Percentiles rank a stretch among this genome's conserved stretches.
Conservation (phyloP, 805 yeast genomes). For the Nakazawaea peltata region DNA sequence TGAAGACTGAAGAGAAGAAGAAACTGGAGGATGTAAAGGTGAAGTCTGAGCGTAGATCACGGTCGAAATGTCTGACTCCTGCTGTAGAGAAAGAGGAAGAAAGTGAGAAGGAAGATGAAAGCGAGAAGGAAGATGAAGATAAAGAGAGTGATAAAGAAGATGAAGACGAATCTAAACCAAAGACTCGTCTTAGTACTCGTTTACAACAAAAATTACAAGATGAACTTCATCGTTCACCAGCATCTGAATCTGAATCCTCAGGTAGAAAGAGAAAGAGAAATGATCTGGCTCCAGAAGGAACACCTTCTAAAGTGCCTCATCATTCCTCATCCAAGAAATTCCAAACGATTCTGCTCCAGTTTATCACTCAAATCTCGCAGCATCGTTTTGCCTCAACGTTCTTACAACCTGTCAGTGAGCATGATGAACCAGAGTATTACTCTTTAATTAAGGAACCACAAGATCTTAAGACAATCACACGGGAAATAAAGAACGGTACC, state of each 20-base stretch:
- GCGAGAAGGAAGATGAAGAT: slow-evolving; percentile 5
- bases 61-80: too few relatives aligned
- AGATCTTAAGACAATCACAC: slow-evolving; percentile 57
- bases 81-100: slow-evolving; percentile 5
- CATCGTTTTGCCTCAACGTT: slow-evolving; percentile 72
- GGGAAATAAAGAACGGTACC: slow-evolving; percentile 48
- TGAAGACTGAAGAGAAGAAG: slow-evolving; percentile 11
- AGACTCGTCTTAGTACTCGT: slow-evolving; percentile 3
- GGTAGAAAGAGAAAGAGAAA: slow-evolving; percentile 17
- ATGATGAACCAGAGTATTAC: slow-evolving; percentile 65
- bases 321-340: slow-evolving; percentile 39
- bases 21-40: slow-evolving; percentile 9
- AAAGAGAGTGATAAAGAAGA: slow-evolving; percentile 1
- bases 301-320: slow-evolving; percentile 11
- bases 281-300: slow-evolving; percentile 10
- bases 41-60: slow-evolving; percentile 1
- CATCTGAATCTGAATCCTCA: too few relatives aligned
- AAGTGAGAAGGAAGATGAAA: slow-evolving; percentile 7
- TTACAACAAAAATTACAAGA: slow-evolving; percentile 9
- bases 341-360: slow-evolving; percentile 51
- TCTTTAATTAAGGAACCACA: slow-evolving; percentile 54
- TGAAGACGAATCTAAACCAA: slow-evolving; percentile 3
- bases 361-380: slow-evolving; percentile 57
- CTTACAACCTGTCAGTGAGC: slow-evolving; percentile 55
- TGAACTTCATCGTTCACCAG: slow-evolving; percentile 2